A percentile compares a stretch with the other conserved stretches of the same genome.
Conservation (phyloP, 129 eudicot genomes). For the Chrysanthemum seticuspe region DNA sequence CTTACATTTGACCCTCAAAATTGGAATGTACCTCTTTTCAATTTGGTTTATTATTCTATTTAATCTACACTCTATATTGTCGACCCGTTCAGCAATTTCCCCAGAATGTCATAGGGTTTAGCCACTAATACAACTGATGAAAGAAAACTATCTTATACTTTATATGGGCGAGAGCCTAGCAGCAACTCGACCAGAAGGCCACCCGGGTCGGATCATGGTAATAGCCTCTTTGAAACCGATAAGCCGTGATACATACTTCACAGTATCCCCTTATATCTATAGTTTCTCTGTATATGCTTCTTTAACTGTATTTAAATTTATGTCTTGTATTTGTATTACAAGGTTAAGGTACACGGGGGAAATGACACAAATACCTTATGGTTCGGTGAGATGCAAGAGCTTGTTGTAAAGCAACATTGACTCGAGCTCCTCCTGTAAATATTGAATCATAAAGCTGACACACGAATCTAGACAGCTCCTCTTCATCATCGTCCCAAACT, state of each 20-base stretch:
- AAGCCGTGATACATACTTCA: not conserved
- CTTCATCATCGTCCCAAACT: conserved; percentile 89
- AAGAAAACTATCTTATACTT: conserved; percentile 15
- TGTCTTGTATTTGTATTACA: conserved; percentile 17
- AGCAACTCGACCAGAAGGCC: conserved; percentile 9
- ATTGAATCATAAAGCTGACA: conserved; percentile 71
- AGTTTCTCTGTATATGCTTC: conserved; percentile 16
- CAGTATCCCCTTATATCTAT: conserved; percentile 12
- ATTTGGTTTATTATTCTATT: conserved; percentile 20
- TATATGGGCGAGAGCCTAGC: conserved; percentile 2
- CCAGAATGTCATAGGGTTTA: conserved; percentile 5
- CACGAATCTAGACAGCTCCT: conserved; percentile 68
- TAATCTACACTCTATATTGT: conserved; percentile 22
- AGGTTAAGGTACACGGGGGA: conserved; percentile 56
- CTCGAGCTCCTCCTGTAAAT: conserved; percentile 64
- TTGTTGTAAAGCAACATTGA: conserved; percentile 65
- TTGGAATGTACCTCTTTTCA: conserved; percentile 25
- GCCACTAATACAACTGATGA: not conserved
- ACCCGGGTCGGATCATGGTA: not conserved
- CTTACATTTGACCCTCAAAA: conserved; percentile 38
- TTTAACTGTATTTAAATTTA: conserved; percentile 6
- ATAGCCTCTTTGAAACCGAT: not conserved
- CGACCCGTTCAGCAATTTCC: conserved; percentile 19
- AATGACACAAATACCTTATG: conserved; percentile 77
- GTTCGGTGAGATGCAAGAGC: conserved; percentile 69